phyloP scores from a whole-genome alignment of 768 basidiomycete species.

The Tricholoma terreum region DNA sequence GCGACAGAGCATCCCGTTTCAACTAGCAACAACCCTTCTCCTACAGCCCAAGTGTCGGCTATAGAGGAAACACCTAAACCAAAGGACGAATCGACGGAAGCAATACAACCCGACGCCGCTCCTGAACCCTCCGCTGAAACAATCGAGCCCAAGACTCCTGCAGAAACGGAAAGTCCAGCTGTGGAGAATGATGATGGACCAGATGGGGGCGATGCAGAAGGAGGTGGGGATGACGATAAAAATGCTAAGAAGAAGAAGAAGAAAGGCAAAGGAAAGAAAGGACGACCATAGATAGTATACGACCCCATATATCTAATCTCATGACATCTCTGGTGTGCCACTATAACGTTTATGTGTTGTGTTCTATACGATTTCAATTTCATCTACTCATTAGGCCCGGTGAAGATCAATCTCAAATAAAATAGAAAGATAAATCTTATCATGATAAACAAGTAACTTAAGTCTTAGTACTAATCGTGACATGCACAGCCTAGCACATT shows the following conservation, averaged over 20 bases:
- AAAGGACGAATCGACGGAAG: not conserved
- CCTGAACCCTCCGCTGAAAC: not conserved
- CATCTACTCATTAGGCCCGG: too few relatives aligned
- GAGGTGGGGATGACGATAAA: slow-evolving; percentile 7
- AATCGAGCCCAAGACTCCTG: slow-evolving; percentile 8
- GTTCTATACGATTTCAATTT: too few relatives aligned
- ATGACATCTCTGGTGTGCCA: too few relatives aligned
- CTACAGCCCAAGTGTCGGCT: not conserved
- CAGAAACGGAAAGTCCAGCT: slow-evolving; percentile 9
- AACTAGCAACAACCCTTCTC: not conserved
- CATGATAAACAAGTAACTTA: too few relatives aligned
- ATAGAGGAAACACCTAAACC: not conserved
- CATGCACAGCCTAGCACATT: too few relatives aligned
- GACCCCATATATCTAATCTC: too few relatives aligned
- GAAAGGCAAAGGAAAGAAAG: slow-evolving; percentile 17
- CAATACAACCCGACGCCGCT: not conserved
- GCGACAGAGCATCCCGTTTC: not conserved
- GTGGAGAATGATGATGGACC: slow-evolving; percentile 12
- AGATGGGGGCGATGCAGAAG: slow-evolving; percentile 8
- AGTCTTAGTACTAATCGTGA: too few relatives aligned
- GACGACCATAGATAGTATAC: not conserved
- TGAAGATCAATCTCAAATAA: too few relatives aligned
- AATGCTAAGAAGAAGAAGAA: slow-evolving; percentile 14
- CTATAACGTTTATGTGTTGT: too few relatives aligned
- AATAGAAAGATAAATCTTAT: too few relatives aligned